Percentiles rank a stretch among this genome's conserved stretches.
These are phyloP conservation scores for Kwoniella shandongensis DNA, from an alignment of 768 basidiomycete species.

Conservation along the genomic window DNA sequence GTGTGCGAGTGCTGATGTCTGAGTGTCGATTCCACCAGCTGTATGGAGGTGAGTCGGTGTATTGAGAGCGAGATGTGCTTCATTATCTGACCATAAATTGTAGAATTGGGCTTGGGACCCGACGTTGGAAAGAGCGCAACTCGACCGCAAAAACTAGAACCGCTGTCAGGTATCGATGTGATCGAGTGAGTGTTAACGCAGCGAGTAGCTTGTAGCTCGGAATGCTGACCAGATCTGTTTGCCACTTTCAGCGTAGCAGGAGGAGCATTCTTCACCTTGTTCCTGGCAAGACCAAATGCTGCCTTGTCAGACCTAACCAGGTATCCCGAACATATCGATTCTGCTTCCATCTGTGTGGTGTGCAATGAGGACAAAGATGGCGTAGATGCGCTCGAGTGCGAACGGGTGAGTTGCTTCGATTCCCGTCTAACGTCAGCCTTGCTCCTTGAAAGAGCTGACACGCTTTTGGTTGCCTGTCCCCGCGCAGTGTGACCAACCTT, in stretches of 20 bases:
- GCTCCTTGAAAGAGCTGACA: background rate
- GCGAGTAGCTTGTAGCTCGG: background rate
- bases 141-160: conserved; percentile 58
- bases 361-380: conserved; percentile 70
- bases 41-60: conserved; percentile 29
- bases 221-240: background rate
- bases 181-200: conserved; percentile 61
- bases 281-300: conserved; percentile 74
- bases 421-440: background rate
- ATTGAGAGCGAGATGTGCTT: background rate
- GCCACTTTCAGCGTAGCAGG: conserved; percentile 65
- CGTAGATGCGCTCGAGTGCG: conserved; percentile 78
- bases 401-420: conserved; percentile 64
- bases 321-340: conserved; percentile 71
- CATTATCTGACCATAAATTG: background rate
- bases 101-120: conserved; percentile 44
- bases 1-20: background rate
- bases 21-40: conserved; percentile 31
- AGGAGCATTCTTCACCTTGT: conserved; percentile 80
- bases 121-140: conserved; percentile 64
- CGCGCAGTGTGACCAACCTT: conserved; percentile 79
- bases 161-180: conserved; percentile 75
- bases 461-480: no score
- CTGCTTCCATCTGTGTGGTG: conserved; percentile 68
- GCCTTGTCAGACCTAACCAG: conserved; percentile 64